Base-by-base conservation (phyloP, 2,329 filamentous ascomycete genomes). In the Coleophoma cylindrospora region DNA sequence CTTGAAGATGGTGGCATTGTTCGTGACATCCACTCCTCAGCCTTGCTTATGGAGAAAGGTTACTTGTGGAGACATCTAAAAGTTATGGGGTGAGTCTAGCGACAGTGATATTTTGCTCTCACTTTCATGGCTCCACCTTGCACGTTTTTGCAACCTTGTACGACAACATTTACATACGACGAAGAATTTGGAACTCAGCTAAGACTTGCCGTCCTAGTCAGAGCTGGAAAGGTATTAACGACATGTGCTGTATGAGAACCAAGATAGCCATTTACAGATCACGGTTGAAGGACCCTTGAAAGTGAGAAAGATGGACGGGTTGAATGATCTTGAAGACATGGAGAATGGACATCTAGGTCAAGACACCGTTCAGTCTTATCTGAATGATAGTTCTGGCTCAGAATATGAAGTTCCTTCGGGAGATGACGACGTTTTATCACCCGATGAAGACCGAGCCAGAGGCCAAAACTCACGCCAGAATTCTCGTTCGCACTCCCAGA, bases 1-100 rank as follows among this genome's bases (percentile, higher is more conserved):
- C 61, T 64, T 14, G 61, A 65, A 17, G 57, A 47, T 51, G 61
- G 61, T 40, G 62, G 58, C 64, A 66, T 66, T 33, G 40, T 56
- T 33, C 27, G 27, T 27, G 27, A 27, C 27, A 44, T 21, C 34
- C 40, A 36, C 40, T n/a, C 45, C 38, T 46, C 33, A 40, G n/a
- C 41, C 11, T 22, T 9, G 13, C 14, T 27, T 13, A 14, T 27
- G 8, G n/a, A 27, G 12, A n/a, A 44, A 27, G n/a, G 27, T 27
- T 27, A 22, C 14, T 3, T 44, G 27, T 33, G 10, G 41, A 43
- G 15, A 9, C 32, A 32, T 44, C 27, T 27, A 27, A 27, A 27
- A 27, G 27, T 27, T 34, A 27, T 12, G 13, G 41, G 41, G 41
- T 33, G 27, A 14, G 12, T 44, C 19, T 14, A 12, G n/a, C 15